These are phyloP conservation scores for Xerocomus potaroensis DNA, from an alignment of 768 basidiomycete genomes.

Conservation along the genomic window DNA sequence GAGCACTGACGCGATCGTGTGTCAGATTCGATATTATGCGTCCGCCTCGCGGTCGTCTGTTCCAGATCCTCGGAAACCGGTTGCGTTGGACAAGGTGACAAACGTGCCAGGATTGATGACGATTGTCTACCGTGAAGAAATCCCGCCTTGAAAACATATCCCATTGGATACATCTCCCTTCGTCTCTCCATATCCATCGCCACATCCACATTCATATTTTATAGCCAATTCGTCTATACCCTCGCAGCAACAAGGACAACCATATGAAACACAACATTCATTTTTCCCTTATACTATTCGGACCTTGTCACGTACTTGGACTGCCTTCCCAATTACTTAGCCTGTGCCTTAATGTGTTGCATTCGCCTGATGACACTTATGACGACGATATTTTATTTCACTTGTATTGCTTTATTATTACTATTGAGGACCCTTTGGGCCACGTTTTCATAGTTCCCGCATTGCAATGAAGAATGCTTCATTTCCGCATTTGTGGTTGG, in stretches of 20 bases:
- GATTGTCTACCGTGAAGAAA: conserved; percentile 44
- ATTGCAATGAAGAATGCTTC: too few species aligned
- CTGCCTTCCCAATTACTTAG: background rate
- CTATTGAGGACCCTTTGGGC: background rate
- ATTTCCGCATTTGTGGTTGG: too few species aligned
- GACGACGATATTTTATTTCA: background rate
- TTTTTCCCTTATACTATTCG: background rate
- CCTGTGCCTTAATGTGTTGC: background rate
- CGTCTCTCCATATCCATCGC: background rate
- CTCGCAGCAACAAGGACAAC: background rate
- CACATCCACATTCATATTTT: background rate
- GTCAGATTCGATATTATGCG: conserved; percentile 61
- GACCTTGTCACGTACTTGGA: background rate
- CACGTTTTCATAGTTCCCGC: background rate
- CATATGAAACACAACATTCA: background rate
- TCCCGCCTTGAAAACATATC: conserved; percentile 14
- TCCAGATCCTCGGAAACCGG: conserved; percentile 57
- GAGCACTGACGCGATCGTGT: background rate
- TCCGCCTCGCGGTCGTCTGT: conserved; percentile 48
- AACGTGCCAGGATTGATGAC: conserved; percentile 76
- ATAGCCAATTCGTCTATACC: background rate
- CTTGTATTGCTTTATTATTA: background rate
- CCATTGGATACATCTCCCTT: background rate
- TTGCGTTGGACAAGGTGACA: conserved; percentile 56
- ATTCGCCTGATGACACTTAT: background rate